phyloP scores from a whole-genome alignment of 1,139 yeast species.

The Citeromyces hawaiiensis region DNA sequence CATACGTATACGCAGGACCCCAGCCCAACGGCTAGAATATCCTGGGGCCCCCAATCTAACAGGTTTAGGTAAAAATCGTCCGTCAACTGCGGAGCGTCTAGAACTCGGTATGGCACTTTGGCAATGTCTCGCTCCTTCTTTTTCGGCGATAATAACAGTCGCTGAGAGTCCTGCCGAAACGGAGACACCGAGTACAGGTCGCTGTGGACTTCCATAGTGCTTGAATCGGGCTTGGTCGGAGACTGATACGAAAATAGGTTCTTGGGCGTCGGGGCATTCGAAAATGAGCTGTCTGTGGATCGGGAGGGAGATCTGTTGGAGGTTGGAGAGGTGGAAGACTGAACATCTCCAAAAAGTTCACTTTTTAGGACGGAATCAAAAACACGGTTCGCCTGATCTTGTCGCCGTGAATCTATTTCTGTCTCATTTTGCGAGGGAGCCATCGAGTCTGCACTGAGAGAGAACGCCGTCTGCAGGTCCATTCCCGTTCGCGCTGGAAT shows the following conservation, averaged over 20 bases:
- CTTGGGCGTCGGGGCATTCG: slow-evolving; percentile 11
- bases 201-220: slow-evolving; percentile 43
- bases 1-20: slow-evolving; percentile 83
- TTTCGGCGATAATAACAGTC: slow-evolving; percentile 66
- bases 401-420: slow-evolving; percentile 55
- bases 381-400: slow-evolving; percentile 76
- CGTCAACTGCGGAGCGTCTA: slow-evolving; percentile 92
- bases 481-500: slow-evolving; percentile 81
- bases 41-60: slow-evolving; percentile 93
- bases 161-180: slow-evolving; percentile 79
- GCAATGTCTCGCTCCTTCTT: slow-evolving; percentile 67
- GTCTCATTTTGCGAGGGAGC: slow-evolving; percentile 24
- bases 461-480: slow-evolving; percentile 79
- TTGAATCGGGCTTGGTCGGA: slow-evolving; percentile 50
- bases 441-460: slow-evolving; percentile 22
- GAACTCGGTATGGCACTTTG: slow-evolving; percentile 81
- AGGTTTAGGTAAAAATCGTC: slow-evolving; percentile 89
- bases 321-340: slow-evolving; percentile 3
- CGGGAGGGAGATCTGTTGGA: neutral
- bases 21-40: slow-evolving; percentile 79
- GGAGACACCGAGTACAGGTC: slow-evolving; percentile 78
- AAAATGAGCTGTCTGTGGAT: neutral
- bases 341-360: slow-evolving; percentile 75
- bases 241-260: slow-evolving; percentile 59
- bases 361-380: slow-evolving; percentile 79